These are phyloP conservation scores for Tricholoma sp. DNA, from an alignment of 768 basidiomycete species.

Conservation along the genomic window DNA sequence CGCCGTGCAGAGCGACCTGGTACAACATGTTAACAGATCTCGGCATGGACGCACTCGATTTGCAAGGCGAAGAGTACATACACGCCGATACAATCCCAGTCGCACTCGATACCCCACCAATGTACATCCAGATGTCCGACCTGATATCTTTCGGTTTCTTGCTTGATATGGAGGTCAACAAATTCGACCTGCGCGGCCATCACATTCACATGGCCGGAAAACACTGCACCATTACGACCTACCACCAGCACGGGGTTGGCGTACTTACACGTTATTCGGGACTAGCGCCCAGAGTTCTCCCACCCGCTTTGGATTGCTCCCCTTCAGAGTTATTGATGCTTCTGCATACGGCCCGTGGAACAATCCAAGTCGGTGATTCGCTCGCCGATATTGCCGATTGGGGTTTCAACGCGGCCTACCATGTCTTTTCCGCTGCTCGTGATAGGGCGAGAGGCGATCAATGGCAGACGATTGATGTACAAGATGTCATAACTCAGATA, in stretches of 20 bases:
- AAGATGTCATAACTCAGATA: neutral
- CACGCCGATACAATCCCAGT: slow-evolving; percentile 6
- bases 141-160: slow-evolving; percentile 5
- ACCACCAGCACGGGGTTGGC: slow-evolving; percentile 6
- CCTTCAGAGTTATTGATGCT: neutral
- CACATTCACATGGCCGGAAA: slow-evolving; percentile 2
- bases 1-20: slow-evolving; percentile 8
- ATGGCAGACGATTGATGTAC: neutral
- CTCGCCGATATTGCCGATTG: neutral
- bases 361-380: neutral
- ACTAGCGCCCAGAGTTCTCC: neutral
- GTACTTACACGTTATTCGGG: slow-evolving; percentile 7
- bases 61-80: neutral
- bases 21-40: slow-evolving; percentile 7
- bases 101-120: slow-evolving; percentile 2
- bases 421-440: neutral
- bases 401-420: slow-evolving; percentile 1
- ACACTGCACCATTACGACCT: slow-evolving; percentile 3
- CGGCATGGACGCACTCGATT: neutral
- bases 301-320: neutral
- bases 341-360: neutral
- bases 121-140: slow-evolving; percentile 4
- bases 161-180: slow-evolving; percentile 5
- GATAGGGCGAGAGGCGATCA: neutral
- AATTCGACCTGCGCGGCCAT: neutral